A percentile compares a stretch with the other conserved stretches of the same genome.
Conservation (phyloP, 257 asterid species). For the Solanum rostratum region DNA sequence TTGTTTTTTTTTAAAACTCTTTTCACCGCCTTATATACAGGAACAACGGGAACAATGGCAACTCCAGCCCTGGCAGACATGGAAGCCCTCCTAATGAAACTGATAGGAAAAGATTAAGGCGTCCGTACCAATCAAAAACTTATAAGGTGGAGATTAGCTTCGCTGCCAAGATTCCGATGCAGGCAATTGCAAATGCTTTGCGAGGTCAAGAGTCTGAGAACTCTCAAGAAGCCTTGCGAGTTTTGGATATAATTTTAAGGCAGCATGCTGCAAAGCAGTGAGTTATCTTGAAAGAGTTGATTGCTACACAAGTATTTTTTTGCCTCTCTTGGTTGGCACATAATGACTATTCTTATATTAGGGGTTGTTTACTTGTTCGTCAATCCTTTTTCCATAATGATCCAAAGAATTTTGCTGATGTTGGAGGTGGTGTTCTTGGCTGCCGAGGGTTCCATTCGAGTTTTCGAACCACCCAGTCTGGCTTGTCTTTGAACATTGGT, state of each 20-base stretch:
- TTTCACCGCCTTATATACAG: slow-evolving; percentile 15
- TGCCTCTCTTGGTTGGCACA: neutral
- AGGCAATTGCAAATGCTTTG: slow-evolving; percentile 73
- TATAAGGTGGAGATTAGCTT: slow-evolving; percentile 76
- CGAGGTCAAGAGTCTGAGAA: slow-evolving; percentile 87
- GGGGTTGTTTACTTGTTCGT: slow-evolving; percentile 84
- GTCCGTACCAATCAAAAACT: slow-evolving; percentile 63
- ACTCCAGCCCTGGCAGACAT: slow-evolving; percentile 54
- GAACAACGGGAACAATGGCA: slow-evolving; percentile 67
- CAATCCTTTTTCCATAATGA: slow-evolving; percentile 82
- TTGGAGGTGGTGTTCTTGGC: slow-evolving; percentile 88
- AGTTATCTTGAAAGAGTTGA: slow-evolving; percentile 18
- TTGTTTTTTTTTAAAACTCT: neutral
- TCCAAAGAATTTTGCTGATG: slow-evolving; percentile 54
- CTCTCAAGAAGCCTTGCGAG: slow-evolving; percentile 73
- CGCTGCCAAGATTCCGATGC: slow-evolving; percentile 86
- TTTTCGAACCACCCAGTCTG: slow-evolving; percentile 77
- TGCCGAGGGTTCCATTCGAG: slow-evolving; percentile 91
- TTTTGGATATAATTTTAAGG: slow-evolving; percentile 79
- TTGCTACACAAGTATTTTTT: neutral
- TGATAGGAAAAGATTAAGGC: slow-evolving; percentile 57
- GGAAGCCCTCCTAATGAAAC: slow-evolving; percentile 36
- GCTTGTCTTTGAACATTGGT: slow-evolving; percentile 87
- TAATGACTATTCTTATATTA: slow-evolving; percentile 9
- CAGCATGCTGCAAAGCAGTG: slow-evolving; percentile 97